Evolutionary conservation across 345 rosid genomes (phyloP).

Genomic region (Syzygium jambos): DNA sequence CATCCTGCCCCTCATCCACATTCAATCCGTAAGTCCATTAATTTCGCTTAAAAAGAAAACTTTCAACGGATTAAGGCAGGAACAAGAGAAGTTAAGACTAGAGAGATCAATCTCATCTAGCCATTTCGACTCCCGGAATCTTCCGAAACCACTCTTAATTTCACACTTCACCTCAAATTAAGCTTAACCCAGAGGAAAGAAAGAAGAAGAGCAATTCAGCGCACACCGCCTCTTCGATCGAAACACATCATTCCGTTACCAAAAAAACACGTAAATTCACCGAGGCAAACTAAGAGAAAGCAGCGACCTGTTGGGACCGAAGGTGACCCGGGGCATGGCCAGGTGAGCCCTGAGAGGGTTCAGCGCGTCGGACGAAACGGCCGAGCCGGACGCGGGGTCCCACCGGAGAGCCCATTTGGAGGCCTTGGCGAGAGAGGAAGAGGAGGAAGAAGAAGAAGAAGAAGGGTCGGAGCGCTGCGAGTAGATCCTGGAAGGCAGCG

Average conservation of each 20-base stretch:
- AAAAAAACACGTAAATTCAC: not conserved
- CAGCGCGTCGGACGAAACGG: conserved; percentile 44
- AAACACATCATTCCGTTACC: not conserved
- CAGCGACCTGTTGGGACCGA: conserved; percentile 76
- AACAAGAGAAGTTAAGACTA: not conserved
- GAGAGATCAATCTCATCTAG: not conserved
- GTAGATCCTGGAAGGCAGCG: conserved; percentile 60
- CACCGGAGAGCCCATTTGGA: conserved; percentile 67
- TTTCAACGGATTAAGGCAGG: not conserved
- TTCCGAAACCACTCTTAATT: not conserved
- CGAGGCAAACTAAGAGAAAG: not conserved
- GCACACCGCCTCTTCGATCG: not conserved
- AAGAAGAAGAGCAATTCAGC: not conserved
- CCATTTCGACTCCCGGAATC: not conserved
- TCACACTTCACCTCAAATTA: not conserved
- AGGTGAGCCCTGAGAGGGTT: conserved; percentile 84
- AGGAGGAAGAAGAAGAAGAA: conserved; percentile 25
- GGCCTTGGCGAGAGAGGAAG: conserved; percentile 55
- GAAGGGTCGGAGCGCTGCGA: conserved; percentile 1
- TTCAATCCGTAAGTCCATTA: not conserved
- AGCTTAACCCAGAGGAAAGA: not conserved
- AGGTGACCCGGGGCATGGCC: conserved; percentile 81
- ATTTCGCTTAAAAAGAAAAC: not conserved
- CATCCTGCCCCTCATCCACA: not conserved
- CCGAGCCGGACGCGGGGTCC: conserved; percentile 18